These are phyloP conservation scores for Lipomyces orientalis DNA, from an alignment of 805 yeast genomes.

Conservation along the genomic window DNA sequence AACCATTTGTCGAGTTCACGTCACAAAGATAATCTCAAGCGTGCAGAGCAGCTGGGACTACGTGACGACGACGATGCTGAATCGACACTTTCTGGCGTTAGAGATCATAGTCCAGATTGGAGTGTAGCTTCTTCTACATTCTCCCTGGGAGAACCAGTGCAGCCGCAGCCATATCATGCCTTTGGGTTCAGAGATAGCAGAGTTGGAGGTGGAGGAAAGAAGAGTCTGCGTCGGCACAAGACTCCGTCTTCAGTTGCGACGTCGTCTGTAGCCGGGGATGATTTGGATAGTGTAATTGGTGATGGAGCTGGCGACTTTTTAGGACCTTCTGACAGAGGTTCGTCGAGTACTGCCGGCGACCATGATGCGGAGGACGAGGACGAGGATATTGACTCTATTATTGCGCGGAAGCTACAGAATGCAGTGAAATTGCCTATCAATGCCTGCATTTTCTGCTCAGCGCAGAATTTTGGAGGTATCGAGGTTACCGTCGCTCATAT, in stretches of 20 bases:
- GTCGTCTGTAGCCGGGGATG: constrained; percentile 8
- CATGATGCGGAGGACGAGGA: constrained; percentile 25
- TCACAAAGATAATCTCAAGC: constrained; percentile 34
- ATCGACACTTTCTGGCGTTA: not conserved
- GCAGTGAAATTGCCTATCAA: constrained; percentile 44
- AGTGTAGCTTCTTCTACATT: constrained; percentile 14
- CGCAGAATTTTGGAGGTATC: constrained; percentile 54
- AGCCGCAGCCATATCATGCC: not conserved
- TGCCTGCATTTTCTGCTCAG: constrained; percentile 53
- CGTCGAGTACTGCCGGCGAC: not conserved
- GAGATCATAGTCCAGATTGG: constrained; percentile 7
- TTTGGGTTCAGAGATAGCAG: constrained; percentile 21
- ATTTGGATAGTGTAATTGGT: not conserved
- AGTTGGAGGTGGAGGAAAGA: constrained; percentile 27
- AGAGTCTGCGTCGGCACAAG: constrained; percentile 9
- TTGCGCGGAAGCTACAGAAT: constrained; percentile 31
- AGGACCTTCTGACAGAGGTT: not conserved
- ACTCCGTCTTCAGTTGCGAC: constrained; percentile 3
- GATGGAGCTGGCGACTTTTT: constrained; percentile 1
- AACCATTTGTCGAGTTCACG: constrained; percentile 37
- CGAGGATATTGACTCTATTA: constrained; percentile 30
- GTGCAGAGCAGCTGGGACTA: constrained; percentile 10
- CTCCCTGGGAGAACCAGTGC: constrained; percentile 16
- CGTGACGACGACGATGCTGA: constrained; percentile 2
- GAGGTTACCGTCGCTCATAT: constrained; percentile 75